Conservation (phyloP, 306 rosid genomes). For the Pachyrhizus erosus region DNA sequence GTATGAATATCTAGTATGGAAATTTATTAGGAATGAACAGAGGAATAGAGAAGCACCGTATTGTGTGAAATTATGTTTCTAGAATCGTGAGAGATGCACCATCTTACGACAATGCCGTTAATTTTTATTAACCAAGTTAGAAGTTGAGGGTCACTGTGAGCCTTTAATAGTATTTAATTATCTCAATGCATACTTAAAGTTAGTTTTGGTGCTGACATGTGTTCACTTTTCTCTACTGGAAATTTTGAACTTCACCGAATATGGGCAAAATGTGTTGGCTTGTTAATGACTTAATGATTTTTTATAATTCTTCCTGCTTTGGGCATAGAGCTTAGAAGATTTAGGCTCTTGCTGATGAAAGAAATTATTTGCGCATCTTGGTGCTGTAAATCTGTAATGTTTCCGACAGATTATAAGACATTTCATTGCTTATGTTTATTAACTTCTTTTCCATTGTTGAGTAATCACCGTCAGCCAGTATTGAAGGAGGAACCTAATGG, state of each 20-base stretch:
- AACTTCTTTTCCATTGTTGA: constrained; percentile 37
- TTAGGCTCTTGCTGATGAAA: constrained; percentile 1
- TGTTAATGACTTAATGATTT: background rate
- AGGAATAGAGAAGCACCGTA: background rate
- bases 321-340: background rate
- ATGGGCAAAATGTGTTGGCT: background rate
- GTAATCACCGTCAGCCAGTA: constrained; percentile 69
- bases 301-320: constrained; percentile 28
- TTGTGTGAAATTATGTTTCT: constrained; percentile 2
- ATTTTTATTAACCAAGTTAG: constrained; percentile 8
- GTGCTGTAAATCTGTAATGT: background rate
- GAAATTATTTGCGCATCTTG: constrained; percentile 3
- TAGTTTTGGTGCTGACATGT: background rate
- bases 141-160: background rate
- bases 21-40: background rate
- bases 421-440: constrained; percentile 39
- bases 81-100: background rate
- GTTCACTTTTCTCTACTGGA: background rate
- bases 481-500: constrained; percentile 86
- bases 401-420: constrained; percentile 10
- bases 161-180: background rate
- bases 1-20: background rate
- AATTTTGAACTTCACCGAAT: background rate
- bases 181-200: background rate
- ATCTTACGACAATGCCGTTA: background rate